Percentiles rank a stretch among this genome's conserved stretches.
Evolutionary conservation across 1,284 basidiomycete species (phyloP).

Genomic region (Takashimella tepidaria): DNA sequence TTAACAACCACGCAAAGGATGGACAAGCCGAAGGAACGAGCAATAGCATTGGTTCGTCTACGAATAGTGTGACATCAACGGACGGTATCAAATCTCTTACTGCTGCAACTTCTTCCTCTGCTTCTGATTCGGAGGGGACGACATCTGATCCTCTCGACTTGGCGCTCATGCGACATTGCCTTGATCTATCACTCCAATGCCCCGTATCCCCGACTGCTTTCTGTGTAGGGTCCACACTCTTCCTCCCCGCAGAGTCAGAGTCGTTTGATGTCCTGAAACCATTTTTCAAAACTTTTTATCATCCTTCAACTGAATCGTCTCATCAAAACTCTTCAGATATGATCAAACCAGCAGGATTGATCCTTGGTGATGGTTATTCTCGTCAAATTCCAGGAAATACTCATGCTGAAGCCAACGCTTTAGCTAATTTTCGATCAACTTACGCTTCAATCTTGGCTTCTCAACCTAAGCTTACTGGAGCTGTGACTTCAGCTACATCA

Average conservation of each 20-base stretch:
- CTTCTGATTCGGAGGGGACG: background rate
- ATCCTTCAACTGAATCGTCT: conserved; percentile 2
- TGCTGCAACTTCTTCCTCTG: background rate
- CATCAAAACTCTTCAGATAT: conserved; percentile 4
- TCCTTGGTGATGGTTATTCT: conserved; percentile 80
- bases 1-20: conserved; percentile 1
- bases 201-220: conserved; percentile 66
- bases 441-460: background rate
- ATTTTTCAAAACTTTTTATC: conserved; percentile 28
- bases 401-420: conserved; percentile 93
- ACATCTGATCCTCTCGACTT: conserved; percentile 36
- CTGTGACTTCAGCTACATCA: conserved; percentile 3
- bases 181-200: conserved; percentile 42
- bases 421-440: conserved; percentile 60
- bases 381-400: conserved; percentile 92
- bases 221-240: conserved; percentile 87
- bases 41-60: conserved; percentile 3
- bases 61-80: conserved; percentile 2
- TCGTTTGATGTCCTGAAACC: conserved; percentile 36
- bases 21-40: conserved; percentile 1
- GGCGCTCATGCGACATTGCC: conserved; percentile 42
- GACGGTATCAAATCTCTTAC: background rate
- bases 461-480: background rate
- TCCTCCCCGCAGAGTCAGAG: conserved; percentile 49
- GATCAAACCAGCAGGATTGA: conserved; percentile 28